A percentile compares a stretch with the other conserved stretches of the same genome.
phyloP scores from a whole-genome alignment of 345 rosid genomes.

The Eucalyptus caleyi region DNA sequence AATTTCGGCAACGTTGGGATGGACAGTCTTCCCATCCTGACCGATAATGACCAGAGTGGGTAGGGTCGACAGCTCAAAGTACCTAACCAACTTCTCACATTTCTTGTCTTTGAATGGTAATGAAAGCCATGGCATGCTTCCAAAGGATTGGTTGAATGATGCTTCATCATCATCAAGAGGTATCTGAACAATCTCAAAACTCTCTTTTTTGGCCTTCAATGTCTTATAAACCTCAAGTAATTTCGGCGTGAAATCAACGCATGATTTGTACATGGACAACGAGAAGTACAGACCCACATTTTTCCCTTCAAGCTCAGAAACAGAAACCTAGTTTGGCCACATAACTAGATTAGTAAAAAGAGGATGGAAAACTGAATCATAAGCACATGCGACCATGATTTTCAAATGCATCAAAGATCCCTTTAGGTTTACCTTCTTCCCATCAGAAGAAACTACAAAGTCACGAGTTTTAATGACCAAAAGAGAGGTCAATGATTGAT shows the following conservation, averaged over 20 bases:
- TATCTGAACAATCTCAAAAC: slow-evolving; percentile 6
- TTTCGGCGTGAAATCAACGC: neutral
- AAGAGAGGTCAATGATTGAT: slow-evolving; percentile 48
- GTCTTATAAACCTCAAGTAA: neutral
- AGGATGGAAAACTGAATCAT: neutral
- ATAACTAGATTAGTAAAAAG: neutral
- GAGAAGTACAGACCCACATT: slow-evolving; percentile 4
- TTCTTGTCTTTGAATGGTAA: neutral
- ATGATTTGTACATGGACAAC: neutral
- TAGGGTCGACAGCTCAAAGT: neutral
- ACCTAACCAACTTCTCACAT: neutral
- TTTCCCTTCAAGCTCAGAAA: slow-evolving; percentile 7
- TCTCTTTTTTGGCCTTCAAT: neutral
- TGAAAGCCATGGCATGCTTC: slow-evolving; percentile 10
- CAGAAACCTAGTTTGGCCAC: neutral
- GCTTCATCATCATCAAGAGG: neutral
- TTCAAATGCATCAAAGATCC: neutral
- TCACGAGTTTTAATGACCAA: slow-evolving; percentile 43
- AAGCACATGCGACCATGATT: neutral
- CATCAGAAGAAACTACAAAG: slow-evolving; percentile 37
- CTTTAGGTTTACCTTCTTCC: slow-evolving; percentile 25
- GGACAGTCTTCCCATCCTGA: neutral
- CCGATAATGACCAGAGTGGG: slow-evolving; percentile 9
- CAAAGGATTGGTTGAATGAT: neutral
- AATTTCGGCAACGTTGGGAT: neutral